Base-by-base conservation (phyloP, 495 filamentous ascomycete species). In the Hamigera avellanea region DNA sequence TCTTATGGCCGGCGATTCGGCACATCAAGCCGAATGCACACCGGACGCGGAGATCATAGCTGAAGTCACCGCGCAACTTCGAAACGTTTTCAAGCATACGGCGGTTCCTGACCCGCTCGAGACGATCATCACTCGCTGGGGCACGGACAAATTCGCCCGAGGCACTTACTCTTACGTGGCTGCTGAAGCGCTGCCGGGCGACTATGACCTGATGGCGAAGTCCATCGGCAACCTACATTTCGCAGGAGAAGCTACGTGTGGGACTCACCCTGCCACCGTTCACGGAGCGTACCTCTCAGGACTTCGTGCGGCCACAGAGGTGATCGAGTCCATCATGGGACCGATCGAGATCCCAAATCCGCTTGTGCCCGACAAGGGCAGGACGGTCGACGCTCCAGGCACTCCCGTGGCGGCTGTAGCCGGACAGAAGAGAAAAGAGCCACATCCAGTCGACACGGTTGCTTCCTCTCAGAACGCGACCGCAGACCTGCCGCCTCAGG, bases 261-360 rank as follows among this genome's bases (percentile, higher is more conserved):
- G 84, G 32, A 93, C 86, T 2, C 88, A 99, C 56, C 91, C 91
- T 7, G 91, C 91, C 18, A 96, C 91, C 4, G 91, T 96, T 1
- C 91, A 99, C 46, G 91, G 91, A 6, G 91, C 91, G 5, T 99
- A 95, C 54, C 75, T 99, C 14, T 93, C 87, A 6, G 91, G 91
- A 7, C 68, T 95, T 2, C 78, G 89, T 13, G 89, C 83, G 3
- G 91, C 93, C 2, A 73, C 83, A 13, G 86, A 96, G 40, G 70
- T 96, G 1, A 68, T 93, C 32, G 78, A 84, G 34, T 57, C 76
- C 7, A 69, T 93, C 46, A 54, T 87, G 31, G 93, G 91, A 2
- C 81, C 86, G 1, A 89, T 96, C 41, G 54, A 75, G 18, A 59
- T 93, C 7, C 79, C 84, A 6, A 62, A 58, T 12, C 88, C 87